Conservation (phyloP, 2,329 filamentous ascomycete species). For the Ophiocordyceps polyrhachis-furcata region DNA sequence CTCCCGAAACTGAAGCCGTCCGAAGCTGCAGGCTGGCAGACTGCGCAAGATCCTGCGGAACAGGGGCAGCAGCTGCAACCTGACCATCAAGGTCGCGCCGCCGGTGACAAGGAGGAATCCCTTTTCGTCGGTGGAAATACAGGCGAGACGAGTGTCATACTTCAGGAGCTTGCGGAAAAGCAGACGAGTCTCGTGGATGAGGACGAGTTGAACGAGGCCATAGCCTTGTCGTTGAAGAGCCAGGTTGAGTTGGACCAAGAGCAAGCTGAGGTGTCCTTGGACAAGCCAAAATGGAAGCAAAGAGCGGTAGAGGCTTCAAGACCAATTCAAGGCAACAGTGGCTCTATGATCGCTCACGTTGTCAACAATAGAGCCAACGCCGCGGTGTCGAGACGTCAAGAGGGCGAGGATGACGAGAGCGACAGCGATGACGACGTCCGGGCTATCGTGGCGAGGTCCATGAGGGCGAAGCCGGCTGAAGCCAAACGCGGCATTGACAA, state of each 20-base stretch:
- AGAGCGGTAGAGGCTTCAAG: conserved; percentile 29
- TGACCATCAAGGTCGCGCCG: conserved; percentile 3
- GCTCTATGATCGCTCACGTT: conserved; percentile 50
- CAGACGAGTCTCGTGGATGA: conserved; percentile 19
- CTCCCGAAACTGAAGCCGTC: conserved; percentile 39
- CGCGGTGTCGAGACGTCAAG: conserved; percentile 26
- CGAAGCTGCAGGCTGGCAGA: conserved; percentile 7
- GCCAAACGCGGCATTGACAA: conserved; percentile 26
- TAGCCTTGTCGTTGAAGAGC: conserved; percentile 66
- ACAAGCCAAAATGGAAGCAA: conserved; percentile 34
- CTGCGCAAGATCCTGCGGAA: conserved; percentile 8
- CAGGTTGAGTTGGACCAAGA: conserved; percentile 26
- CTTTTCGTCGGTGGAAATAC: conserved; percentile 24
- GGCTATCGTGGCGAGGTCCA: conserved; percentile 54
- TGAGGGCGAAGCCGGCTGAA: conserved; percentile 32
- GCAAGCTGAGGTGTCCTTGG: conserved; percentile 27
- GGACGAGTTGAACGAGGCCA: conserved; percentile 59
- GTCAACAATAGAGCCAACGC: conserved; percentile 57
- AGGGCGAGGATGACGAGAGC: conserved; percentile 23
- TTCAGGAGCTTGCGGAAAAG: conserved; percentile 18
- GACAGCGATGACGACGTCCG: conserved; percentile 70
- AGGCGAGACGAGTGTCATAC: conserved; percentile 5
- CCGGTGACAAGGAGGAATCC: conserved; percentile 23
- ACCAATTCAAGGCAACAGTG: conserved; percentile 30
- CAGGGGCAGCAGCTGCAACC: conserved; percentile 12